Evolutionary conservation across 495 filamentous ascomycete genomes (phyloP).

Genomic region (Immersiella caudata): DNA sequence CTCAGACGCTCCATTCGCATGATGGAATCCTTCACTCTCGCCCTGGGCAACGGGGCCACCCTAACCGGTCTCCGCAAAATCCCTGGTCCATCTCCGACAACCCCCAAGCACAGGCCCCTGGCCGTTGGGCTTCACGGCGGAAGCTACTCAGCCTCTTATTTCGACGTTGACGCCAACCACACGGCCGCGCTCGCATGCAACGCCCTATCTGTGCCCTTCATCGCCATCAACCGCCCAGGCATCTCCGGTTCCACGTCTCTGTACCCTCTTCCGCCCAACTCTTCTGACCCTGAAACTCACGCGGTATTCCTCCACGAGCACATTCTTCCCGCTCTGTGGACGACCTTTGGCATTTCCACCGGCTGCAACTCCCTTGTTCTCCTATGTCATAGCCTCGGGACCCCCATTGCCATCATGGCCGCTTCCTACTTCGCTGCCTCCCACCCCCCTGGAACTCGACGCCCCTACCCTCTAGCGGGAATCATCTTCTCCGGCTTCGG

Average conservation of each 20-base stretch:
- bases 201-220: conserved; percentile 34
- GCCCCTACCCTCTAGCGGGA: conserved; percentile 36
- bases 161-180: conserved; percentile 37
- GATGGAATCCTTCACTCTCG: conserved; percentile 12
- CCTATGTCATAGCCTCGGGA: conserved; percentile 40
- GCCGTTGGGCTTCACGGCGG: conserved; percentile 43
- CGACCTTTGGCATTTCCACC: conserved; percentile 27
- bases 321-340: conserved; percentile 42
- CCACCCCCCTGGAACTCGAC: neutral
- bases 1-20: no score
- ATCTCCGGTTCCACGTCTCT: conserved; percentile 35
- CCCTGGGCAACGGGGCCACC: conserved; percentile 22
- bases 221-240: conserved; percentile 41
- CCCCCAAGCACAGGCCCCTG: conserved; percentile 8
- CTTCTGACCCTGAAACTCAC: conserved; percentile 28
- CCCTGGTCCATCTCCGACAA: neutral
- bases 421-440: conserved; percentile 27
- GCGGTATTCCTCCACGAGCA: conserved; percentile 34
- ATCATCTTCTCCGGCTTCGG: conserved; percentile 17
- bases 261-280: conserved; percentile 14
- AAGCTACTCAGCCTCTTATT: conserved; percentile 41
- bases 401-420: conserved; percentile 33
- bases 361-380: conserved; percentile 38
- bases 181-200: conserved; percentile 30
- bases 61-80: conserved; percentile 29